phyloP scores from a whole-genome alignment of 169 alveolate genomes.

The Neospora caninum region DNA sequence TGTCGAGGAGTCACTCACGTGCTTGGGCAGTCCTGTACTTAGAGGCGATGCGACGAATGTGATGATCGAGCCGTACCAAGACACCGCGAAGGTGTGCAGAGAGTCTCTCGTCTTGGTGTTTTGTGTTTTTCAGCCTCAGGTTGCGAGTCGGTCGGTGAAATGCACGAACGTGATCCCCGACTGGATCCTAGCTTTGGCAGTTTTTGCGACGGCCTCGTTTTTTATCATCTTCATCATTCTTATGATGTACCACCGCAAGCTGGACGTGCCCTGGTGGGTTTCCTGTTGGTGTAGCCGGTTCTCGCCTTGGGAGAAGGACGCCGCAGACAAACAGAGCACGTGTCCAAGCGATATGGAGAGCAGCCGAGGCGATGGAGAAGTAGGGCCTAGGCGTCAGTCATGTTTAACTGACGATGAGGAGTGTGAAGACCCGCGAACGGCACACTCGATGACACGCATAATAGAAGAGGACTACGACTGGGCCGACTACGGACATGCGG shows the following conservation, averaged over 20 bases:
- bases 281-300: conserved; percentile 40
- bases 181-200: conserved; percentile 22
- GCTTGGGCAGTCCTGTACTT: no score
- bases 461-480: conserved; percentile 1
- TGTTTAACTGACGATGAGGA: not conserved
- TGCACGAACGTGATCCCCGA: not conserved
- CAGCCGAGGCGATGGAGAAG: not conserved
- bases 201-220: conserved; percentile 2
- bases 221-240: conserved; percentile 8
- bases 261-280: conserved; percentile 42
- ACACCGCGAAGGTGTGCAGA: no score
- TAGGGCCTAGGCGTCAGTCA: not conserved
- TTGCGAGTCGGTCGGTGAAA: not conserved
- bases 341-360: not conserved
- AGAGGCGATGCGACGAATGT: no score
- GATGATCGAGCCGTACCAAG: no score
- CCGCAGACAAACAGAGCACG: not conserved
- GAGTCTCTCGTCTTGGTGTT: not conserved
- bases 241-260: not conserved
- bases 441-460: not conserved
- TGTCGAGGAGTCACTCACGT: no score
- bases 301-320: conserved; percentile 37
- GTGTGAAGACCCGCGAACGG: not conserved
- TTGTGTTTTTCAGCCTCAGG: not conserved
- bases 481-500: not conserved